Evolutionary conservation across 208 protist species (phyloP).

Genomic region (Trichomonas gallinae): DNA sequence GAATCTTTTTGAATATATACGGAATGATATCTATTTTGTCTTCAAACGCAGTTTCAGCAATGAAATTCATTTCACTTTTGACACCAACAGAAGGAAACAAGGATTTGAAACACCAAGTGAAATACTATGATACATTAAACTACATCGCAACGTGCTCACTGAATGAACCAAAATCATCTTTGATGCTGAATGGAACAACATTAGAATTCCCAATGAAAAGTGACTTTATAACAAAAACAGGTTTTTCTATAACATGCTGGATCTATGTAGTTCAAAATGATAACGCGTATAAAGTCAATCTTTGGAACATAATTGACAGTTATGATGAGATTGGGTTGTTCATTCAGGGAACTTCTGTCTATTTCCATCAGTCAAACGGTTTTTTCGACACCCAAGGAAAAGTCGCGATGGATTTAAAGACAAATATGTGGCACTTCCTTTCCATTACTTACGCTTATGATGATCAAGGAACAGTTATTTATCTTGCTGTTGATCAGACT

Average conservation of each 20-base stretch:
- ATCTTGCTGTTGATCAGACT: neutral
- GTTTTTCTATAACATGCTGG: neutral
- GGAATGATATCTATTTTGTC: neutral
- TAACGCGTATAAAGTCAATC: neutral
- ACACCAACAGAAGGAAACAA: neutral
- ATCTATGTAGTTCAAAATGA: neutral
- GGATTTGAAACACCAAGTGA: neutral
- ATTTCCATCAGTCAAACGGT: neutral
- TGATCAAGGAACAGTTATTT: neutral
- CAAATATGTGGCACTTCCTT: neutral
- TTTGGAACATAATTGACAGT: neutral
- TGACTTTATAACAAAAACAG: neutral
- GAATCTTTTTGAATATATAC: neutral
- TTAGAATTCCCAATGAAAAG: neutral
- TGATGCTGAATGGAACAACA: neutral
- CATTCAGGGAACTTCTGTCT: neutral
- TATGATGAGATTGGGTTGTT: neutral
- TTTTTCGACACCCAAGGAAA: neutral
- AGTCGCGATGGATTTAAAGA: neutral
- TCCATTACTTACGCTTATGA: neutral
- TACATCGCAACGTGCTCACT: neutral
- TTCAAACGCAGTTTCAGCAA: neutral
- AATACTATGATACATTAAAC: neutral
- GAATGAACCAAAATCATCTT: neutral
- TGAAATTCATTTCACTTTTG: neutral